phyloP scores from a whole-genome alignment of 163 green algal species.

The Chloroidium sp. region DNA sequence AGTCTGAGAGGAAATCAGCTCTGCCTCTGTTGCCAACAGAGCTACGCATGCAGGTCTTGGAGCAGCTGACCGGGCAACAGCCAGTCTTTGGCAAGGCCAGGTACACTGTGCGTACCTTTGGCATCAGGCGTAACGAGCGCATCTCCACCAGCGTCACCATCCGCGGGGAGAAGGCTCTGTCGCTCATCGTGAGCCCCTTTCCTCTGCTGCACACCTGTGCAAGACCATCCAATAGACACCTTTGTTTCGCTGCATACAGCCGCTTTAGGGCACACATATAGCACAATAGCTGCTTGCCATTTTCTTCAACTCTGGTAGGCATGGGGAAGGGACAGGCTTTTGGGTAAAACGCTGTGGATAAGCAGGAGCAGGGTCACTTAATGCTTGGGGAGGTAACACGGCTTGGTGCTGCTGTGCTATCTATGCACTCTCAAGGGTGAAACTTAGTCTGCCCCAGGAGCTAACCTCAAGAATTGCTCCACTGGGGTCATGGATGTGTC shows the following conservation, averaged over 20 bases:
- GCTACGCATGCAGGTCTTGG: slow-evolving; percentile 74
- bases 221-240: too few species aligned
- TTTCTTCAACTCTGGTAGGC: too few species aligned
- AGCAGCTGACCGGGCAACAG: slow-evolving; percentile 98
- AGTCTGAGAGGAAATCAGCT: too few species aligned
- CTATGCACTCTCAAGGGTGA: neutral
- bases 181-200: slow-evolving; percentile 69
- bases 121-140: slow-evolving; percentile 98
- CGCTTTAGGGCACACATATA: too few species aligned
- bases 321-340: neutral
- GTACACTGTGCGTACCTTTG: slow-evolving; percentile 97
- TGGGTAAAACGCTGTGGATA: neutral
- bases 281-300: too few species aligned
- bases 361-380: too few species aligned
- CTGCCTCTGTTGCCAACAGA: too few species aligned
- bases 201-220: neutral
- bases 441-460: too few species aligned
- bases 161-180: slow-evolving; percentile 92
- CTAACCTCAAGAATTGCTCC: too few species aligned
- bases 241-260: too few species aligned
- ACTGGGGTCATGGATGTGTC: too few species aligned
- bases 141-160: slow-evolving; percentile 95
- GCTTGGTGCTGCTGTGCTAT: neutral
- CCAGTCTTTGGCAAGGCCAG: slow-evolving; percentile 95
- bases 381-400: too few species aligned